Evolutionary conservation across 179 eudicot species (phyloP), one percentile per base, ranked within the genome.

Genomic region (Spinacia oleracea): DNA sequence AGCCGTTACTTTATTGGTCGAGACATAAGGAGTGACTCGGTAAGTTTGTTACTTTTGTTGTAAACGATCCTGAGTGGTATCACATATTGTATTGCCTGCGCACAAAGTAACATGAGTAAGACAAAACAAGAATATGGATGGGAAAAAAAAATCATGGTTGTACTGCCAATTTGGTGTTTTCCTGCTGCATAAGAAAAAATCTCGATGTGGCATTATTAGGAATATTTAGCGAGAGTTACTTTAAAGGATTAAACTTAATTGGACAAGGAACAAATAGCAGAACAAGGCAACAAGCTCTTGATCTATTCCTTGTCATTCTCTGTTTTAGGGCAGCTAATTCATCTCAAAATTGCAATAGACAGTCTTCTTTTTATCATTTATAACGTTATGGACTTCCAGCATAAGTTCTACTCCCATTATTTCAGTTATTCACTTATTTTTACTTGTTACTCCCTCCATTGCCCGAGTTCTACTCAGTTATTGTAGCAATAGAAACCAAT

Each of bases 1-100:
- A 87, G 89, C 79, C 89, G 83, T 62, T 75, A 86, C 77, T 86
- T 86, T 78, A 56, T 78, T 58, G 89, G 89, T 31, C 84, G 89
- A 15, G 89, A 86, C 55, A 84, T 86, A 27, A 80, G 84, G 29
- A 86, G 89, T 67, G 87, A 84, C 59, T 82, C 79, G 89, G 89
- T 86, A 86, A 73, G 25, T 64, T 48, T 10, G 59, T 48, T 1
- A 6, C 51, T 78, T 38, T 38, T 60, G 62, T 15, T 75, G 10
- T 43, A 43, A 62, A 40, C 35, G 25, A 48, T 53, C 71, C 21
- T 68, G 46, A n/a, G 59, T 16, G 62, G 72, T 55, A 35, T 68
- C 40, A 69, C 50, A 69, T 69, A 18, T 29, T 35, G 12, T 64
- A n/a, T 38, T 11, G 9, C 38, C 11, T 32, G 51, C 9, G 50